Conservation (phyloP, 164 flowering plant genomes). For the Nelumbo lutea region DNA sequence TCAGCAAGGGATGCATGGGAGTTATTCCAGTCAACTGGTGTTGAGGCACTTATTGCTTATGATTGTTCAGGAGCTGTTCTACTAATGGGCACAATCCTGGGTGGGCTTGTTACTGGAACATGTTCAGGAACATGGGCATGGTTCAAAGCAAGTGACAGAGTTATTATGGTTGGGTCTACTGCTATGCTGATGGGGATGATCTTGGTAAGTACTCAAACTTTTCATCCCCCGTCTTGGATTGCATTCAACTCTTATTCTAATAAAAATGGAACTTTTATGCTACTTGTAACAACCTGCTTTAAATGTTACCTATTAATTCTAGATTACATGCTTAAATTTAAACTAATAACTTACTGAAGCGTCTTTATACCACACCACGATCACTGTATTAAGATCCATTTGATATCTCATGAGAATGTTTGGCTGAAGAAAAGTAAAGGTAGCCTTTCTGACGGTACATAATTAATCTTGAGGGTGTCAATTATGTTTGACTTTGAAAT, state of each 20-base stretch:
- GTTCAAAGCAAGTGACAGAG: constrained; percentile 50
- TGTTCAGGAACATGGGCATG: constrained; percentile 83
- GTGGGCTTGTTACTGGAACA: constrained; percentile 90
- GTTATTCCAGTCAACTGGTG: constrained; percentile 98
- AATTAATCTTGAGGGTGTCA: no score
- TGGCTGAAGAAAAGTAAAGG: no score
- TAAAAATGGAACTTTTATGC: background rate
- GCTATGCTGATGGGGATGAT: constrained; percentile 97
- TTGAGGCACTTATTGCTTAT: constrained; percentile 95
- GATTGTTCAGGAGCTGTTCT: constrained; percentile 99
- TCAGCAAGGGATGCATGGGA: constrained; percentile 99
- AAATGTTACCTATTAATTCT: no score
- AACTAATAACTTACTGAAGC: background rate
- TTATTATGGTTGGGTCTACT: constrained; percentile 78
- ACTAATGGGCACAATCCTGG: constrained; percentile 85
- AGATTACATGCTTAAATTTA: no score
- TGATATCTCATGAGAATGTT: background rate
- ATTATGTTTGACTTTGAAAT: no score
- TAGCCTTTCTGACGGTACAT: no score
- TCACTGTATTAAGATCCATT: background rate
- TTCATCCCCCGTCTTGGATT: background rate
- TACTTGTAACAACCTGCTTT: background rate
- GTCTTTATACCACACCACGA: background rate
- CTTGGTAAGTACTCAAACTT: constrained; percentile 48
- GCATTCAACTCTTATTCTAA: no score